Base-by-base conservation (phyloP, 768 basidiomycete species). In the Mrakia frigida region DNA sequence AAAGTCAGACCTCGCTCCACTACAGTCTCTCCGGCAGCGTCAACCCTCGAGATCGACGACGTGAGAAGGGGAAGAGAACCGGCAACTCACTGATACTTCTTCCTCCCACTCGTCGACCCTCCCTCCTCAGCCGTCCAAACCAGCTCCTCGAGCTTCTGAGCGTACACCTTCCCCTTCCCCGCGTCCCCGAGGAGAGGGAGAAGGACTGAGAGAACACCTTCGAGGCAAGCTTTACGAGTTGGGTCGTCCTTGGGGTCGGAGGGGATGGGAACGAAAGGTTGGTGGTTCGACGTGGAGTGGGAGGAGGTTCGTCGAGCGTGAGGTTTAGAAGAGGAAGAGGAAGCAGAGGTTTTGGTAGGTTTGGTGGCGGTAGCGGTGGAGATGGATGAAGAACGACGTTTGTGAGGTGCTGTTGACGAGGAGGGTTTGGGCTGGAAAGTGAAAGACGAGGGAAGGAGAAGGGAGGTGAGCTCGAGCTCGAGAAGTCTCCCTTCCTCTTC, bases 1-100 rank as follows among this genome's bases (percentile, higher is more conserved):
- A 16, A 56, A 16, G 53, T 59, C 35, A 68, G 61, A 6, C 0
- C 18, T 41, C 39, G 39, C 5, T 41, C 39, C 39, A 41, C 5
- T 11, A 41, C 11, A 41, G 6, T 41, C 43, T 46, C 43, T 46
- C 43, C 14, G 2, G 43, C 16, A 46, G 43, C 43, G 6, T 5
- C 46, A 50, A 11, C 39, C n/a, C n/a, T n/a, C n/a, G n/a, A n/a
- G n/a, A 41, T 14, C 10, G 16, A 1, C 1, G 46, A 4, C 18
- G 3, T 18, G 46, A 16, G 46, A 50, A 46, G 46, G n/a, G n/a
- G n/a, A n/a, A 50, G 16, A 50, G 46, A 50, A 1, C 2, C 18
- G 16, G 46, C 16, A 16, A 71, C 77, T 52, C 31, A 77, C 76
- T 67, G 63, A 35, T 77, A 77, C 52, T 77, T 77, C 67, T 73